Base-by-base conservation (phyloP, 2,329 filamentous ascomycete genomes). In the Hypoxylon sp. region DNA sequence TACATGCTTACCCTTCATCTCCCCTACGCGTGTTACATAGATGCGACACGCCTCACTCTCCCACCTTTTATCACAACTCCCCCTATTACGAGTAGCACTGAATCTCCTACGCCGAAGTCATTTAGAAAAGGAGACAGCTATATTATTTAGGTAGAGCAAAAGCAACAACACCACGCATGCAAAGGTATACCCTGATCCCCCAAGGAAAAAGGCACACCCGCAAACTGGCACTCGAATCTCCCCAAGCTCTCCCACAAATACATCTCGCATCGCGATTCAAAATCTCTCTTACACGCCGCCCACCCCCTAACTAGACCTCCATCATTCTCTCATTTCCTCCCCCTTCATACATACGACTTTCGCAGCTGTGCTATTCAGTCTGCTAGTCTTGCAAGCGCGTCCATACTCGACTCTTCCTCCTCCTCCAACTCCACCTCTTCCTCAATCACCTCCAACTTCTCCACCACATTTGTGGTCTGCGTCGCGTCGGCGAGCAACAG, bases 401-500 rank as follows among this genome's bases (percentile, higher is more conserved):
- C 71, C 62, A 74, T 37, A 81, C 82, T 74, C 84, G 84, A 71
- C 78, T 82, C 69, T 84, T 69, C 66, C 1, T 67, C 63, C 22
- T 73, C 71, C 47, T 74, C 68, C 14, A 74, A 14, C 26, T 81
- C 83, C 11, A 74, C 42, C 3, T 87, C 82, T 59, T 85, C 83
- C 66, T 86, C 84, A 69, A 81, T 79, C 67, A 80, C 80, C 31
- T 80, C 75, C 63, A 82, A 81, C 4, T 81, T 80, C 69, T 86
- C 83, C 19, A 78, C 72, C 80, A 78, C 73, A 78, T 83, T 63
- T 79, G 81, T 57, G 76, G 78, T 72, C 83, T 81, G 59, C 83
- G 81, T 46, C 84, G 11, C 22, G 5, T 17, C 22, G 19, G 39
- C 24, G 17, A 10, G 17, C 29, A 31, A 47, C 35, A 24, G 24